Evolutionary conservation across 2,329 filamentous ascomycete species (phyloP), one percentile per base, ranked within the genome.

Genomic region (Drechslerella dactyloides): DNA sequence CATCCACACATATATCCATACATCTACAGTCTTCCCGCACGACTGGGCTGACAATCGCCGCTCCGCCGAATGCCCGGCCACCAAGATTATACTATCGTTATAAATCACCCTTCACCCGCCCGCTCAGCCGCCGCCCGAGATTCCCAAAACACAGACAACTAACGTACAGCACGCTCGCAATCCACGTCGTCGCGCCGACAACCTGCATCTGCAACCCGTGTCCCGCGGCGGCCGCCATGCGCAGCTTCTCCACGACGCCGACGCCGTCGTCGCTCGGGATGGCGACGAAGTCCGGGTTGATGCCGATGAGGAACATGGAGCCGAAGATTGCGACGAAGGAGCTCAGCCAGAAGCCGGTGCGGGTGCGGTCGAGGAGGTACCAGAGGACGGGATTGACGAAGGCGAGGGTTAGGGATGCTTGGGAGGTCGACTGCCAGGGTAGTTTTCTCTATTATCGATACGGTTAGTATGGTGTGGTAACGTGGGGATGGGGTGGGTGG

Each of bases 131-230:
- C 74, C 94, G 84, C 11, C 94, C 94, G 77, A 99, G 91, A 78
- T 96, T 97, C 10, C 94, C 94, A 82, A 99, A 97, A 80, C 93
- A 97, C 8, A 97, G 86, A 76, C 91, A 92, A 77, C 91, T 96
- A 80, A 94, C 97, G 79, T 97, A 99, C 56, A 99, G 81, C 24
- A 97, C 92, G 77, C 91, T 96, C 23, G 93, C 84, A 77, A 96
- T 89, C 93, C 94, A 99, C 2, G 92, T 90, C 11, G 87, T 88
- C 17, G 89, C 85, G 65, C 89, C 90, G 0, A 92, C 79, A 5
- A 82, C 86, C 75, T 90, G 86, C 57, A 86, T 84, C 59, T 82
- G 85, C 66, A 84, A 85, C 86, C 74, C 82, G 86, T 74, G 84
- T 82, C 76, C 84, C 75, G 11, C 79, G 2, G 52, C 19, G 42